Evolutionary conservation across 345 rosid genomes (phyloP), one percentile per base, ranked within the genome.

Genomic region (Lepidium africanum): DNA sequence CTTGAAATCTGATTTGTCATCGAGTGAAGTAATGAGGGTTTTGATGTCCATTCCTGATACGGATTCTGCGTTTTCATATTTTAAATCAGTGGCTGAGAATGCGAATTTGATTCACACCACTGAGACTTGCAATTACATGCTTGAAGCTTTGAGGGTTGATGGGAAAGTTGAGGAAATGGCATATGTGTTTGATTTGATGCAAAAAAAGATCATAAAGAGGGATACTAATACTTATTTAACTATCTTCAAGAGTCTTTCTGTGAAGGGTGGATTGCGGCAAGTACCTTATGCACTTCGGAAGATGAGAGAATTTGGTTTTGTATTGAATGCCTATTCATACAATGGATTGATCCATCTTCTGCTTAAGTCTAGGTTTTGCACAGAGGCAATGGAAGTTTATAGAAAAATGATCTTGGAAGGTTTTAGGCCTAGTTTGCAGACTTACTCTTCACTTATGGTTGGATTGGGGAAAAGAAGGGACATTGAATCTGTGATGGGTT

Each of bases 361-460:
- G 67, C 89, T 88, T 50, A 86, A 80, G 65, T 78, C 91, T 66
- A 87, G 87, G 19, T 80, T 82, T 38, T 82, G 75, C 12, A 71
- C 70, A 65, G 91, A 90, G 77, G 94, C 92, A 37, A 73, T 93
- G 76, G 80, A 72, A 63, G 84, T 83, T 48, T 87, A 90, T 49
- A 81, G 79, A 69, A 83, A 84, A 73, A 87, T 88, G 96, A 55
- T 88, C 14, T 87, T 84, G 2, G 89, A 90, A 67, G 96, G 90
- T 74, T 79, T 86, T 63, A 93, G 83, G 80, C 98, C 96, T 62
- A 90, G 96, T 67, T 74, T 93, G 76, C 92, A 93, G 87, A 88
- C 98, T 50, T 93, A 88, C 69, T 93, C 96, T 1, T 87, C 97
- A 0, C 89, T 93, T 49, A 85, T 93, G 98, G 98, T 90, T 8